A percentile compares a stretch with the other conserved stretches of the same genome.
Evolutionary conservation across 2,329 filamentous ascomycete genomes (phyloP).

Genomic region (Basipetospora chlamydospora): DNA sequence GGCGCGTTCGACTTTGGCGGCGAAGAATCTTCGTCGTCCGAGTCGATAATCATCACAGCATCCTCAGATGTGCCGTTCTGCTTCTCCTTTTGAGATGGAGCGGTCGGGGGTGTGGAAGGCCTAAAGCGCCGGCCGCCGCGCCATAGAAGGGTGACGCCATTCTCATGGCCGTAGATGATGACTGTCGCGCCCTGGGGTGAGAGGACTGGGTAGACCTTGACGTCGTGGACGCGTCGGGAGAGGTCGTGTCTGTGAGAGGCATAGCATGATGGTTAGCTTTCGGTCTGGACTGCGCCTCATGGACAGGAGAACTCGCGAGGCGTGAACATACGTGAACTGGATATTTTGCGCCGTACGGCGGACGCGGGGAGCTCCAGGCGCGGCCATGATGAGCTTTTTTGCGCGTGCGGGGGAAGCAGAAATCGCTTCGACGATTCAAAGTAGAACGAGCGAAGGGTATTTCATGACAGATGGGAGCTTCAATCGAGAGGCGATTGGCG

Average conservation of each 20-base stretch:
- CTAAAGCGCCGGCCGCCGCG: constrained; percentile 48
- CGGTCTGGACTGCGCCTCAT: not conserved
- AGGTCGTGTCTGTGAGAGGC: constrained; percentile 39
- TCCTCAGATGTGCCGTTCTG: constrained; percentile 38
- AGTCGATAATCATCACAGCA: constrained; percentile 48
- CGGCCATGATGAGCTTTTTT: constrained; percentile 17
- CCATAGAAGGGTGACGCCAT: constrained; percentile 47
- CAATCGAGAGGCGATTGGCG: too few species aligned
- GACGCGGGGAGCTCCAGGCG: constrained; percentile 21
- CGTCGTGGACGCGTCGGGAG: constrained; percentile 40
- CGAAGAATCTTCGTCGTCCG: constrained; percentile 40
- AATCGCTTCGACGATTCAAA: too few species aligned
- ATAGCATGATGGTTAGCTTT: not conserved
- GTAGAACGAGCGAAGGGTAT: too few species aligned
- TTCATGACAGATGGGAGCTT: too few species aligned
- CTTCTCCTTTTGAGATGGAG: constrained; percentile 22
- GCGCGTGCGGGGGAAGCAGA: too few species aligned
- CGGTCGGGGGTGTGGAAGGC: constrained; percentile 19
- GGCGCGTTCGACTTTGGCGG: constrained; percentile 11
- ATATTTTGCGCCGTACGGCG: constrained; percentile 33
- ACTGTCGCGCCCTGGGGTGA: constrained; percentile 50
- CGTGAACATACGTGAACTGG: constrained; percentile 27
- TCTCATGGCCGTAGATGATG: constrained; percentile 48
- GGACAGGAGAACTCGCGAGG: too few species aligned
- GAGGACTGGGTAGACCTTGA: constrained; percentile 45